Evolutionary conservation across 2,329 filamentous ascomycete genomes (phyloP), one percentile per base, ranked within the genome.

Genomic region (Alternaria tenuissima): DNA sequence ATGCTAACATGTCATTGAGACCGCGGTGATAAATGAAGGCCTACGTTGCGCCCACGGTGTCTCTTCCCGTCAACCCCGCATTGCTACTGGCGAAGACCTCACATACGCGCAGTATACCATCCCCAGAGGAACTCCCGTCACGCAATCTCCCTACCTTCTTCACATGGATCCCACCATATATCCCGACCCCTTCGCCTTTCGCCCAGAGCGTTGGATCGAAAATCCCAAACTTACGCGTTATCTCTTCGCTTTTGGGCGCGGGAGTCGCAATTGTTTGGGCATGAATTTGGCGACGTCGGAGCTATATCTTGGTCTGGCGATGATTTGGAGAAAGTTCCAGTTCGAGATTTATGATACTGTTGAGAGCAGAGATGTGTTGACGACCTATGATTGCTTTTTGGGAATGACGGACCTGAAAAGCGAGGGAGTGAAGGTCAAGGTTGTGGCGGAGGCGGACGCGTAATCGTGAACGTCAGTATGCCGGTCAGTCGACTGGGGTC

Each of bases 191-290:
- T 34, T 61, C 9, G 52, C 43, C 1, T 76, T 76, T 52, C 22
- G 46, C 7, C 73, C 73, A 0, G 67, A 77, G 57, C 64, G 76
- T 12, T 79, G 74, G 75, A 38, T 76, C 5, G 57, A 65, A 4
- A 59, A 65, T 24, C 58, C 63, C 12, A 49, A 56, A 16, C 39
- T 54, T 1, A 59, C 49, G 11, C 58, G 41, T 43, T 54, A 51
- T 34, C 43, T 59, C 4, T 62, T 63, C 20, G 44, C 63, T 26
- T 67, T 67, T 20, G 49, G 63, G 12, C 53, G 52, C 2, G 63
- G 65, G 0, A 64, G 58, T 39, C 49, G 65, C 0, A 59, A 44
- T 9, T 67, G 65, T 18, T 39, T 67, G 9, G 65, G 63, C 7
- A 66, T 64, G 58, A 65, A 67, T 47, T 47, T 67, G 2, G 65